Evolutionary conservation across 2,329 filamentous ascomycete genomes (phyloP), one percentile per base, ranked within the genome.

Genomic region (Neofusicoccum sp.): DNA sequence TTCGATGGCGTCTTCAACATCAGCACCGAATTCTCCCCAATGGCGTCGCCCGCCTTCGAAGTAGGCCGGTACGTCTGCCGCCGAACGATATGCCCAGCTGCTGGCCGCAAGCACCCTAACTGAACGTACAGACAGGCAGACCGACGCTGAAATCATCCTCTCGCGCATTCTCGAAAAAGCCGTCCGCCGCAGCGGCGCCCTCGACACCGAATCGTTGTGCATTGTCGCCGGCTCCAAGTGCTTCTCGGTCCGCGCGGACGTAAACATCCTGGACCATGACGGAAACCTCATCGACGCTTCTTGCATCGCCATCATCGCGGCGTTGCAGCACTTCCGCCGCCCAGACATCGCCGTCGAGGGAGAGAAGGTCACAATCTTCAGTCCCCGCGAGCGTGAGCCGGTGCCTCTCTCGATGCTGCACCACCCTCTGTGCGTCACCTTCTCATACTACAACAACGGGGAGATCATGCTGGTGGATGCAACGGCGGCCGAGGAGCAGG

Each of bases 1-100:
- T 97, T 97, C 74, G 95, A 98, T 76, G 95, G 95, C 75, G 86
- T 96, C 76, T 98, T 98, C 81, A 93, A 89, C 69, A 97, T 98
- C 74, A 85, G 89, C 61, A 91, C 93, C 62, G 95, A 98, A 76
- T 87, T 99, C 71, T 92, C 90, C 66, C 92, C 94, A 54, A 96
- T 98, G 89, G 90, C 91, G 33, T 93, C 92, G 50, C 93, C 95
- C 12, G 89, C 91, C 37, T 96, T 96, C 78, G 93, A 97, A 77
- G 86, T 90, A 69, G 92, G 91, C 76, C 86, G 87, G 85, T 88
- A 83, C 64, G 80, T 36, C 48, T 58, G 37, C 29, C 56, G 7
- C 33, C 5, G 6, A 34, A 58, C 12, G 22, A 9, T 14, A 62
- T 56, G 31, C 29, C 63, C 39, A 12, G 50, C 62, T 34, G 36